Evolutionary conservation across 257 asterid genomes (phyloP).

Genomic region (Orobanche coerulescens): DNA sequence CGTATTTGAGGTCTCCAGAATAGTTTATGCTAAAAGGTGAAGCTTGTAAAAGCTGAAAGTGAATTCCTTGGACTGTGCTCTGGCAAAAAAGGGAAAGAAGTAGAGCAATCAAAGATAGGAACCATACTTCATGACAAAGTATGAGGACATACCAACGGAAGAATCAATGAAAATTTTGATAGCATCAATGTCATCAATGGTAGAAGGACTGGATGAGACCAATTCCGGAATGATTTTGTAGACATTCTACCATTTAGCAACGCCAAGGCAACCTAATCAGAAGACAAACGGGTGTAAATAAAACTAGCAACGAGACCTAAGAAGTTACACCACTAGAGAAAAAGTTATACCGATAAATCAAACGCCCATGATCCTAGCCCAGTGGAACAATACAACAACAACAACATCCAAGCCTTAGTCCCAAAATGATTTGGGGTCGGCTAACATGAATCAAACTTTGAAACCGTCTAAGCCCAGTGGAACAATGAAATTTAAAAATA

Average conservation of each 20-base stretch:
- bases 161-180: constrained; percentile 73
- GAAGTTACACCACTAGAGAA: background rate
- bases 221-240: constrained; percentile 46
- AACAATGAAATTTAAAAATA: background rate
- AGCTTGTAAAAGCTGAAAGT: constrained; percentile 77
- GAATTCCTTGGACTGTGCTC: constrained; percentile 85
- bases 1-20: constrained; percentile 86
- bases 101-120: constrained; percentile 20
- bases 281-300: constrained; percentile 11
- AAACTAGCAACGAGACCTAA: background rate
- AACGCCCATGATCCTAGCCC: background rate
- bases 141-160: constrained; percentile 61
- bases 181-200: constrained; percentile 66
- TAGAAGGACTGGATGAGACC: constrained; percentile 58
- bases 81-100: constrained; percentile 20
- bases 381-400: background rate
- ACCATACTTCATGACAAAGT: constrained; percentile 15
- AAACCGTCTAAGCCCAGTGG: background rate
- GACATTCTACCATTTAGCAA: constrained; percentile 88
- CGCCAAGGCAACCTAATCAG: constrained; percentile 53
- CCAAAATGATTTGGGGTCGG: too few relatives aligned
- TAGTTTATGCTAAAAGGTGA: constrained; percentile 60
- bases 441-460: too few relatives aligned
- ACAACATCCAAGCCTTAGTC: too few relatives aligned
- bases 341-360: background rate